Percentiles rank a stretch among this genome's conserved stretches.
Conservation (phyloP, 2,329 filamentous ascomycete species). For the Aspergillus unguis region DNA sequence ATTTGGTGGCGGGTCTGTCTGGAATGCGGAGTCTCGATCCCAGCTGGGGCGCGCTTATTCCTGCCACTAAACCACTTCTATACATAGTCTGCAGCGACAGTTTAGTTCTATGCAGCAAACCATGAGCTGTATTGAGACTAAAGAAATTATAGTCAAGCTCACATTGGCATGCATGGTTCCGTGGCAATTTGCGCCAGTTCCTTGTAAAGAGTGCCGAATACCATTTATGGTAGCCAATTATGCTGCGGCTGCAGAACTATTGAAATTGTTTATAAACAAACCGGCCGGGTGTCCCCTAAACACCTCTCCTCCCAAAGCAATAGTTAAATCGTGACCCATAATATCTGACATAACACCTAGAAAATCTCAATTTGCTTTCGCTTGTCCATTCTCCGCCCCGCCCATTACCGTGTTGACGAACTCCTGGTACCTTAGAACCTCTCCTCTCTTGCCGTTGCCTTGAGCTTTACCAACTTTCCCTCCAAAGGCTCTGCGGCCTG, state of each 20-base stretch:
- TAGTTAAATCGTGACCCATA: background rate
- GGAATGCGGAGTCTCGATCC: conserved; percentile 23
- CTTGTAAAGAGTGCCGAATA: no score
- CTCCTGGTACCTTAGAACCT: conserved; percentile 91
- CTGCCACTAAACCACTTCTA: no score
- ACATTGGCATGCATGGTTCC: no score
- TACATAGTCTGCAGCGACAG: no score
- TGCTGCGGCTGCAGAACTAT: no score
- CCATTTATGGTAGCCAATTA: no score
- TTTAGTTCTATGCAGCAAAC: no score
- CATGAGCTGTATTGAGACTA: no score
- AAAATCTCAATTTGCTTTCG: conserved; percentile 18
- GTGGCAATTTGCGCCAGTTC: no score
- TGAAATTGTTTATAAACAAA: conserved; percentile 4
- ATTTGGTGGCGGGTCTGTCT: conserved; percentile 17
- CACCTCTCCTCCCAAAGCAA: background rate
- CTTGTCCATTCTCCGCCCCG: conserved; percentile 36
- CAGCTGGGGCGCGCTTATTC: no score
- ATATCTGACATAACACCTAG: background rate
- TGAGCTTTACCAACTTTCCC: conserved; percentile 48
- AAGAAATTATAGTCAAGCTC: no score
- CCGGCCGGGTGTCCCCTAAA: background rate
- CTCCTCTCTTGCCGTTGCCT: conserved; percentile 63
- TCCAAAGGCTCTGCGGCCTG: conserved; percentile 76
- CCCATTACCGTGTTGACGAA: conserved; percentile 73